Conservation (phyloP, 345 rosid genomes). For the Stellera chamaejasme region DNA sequence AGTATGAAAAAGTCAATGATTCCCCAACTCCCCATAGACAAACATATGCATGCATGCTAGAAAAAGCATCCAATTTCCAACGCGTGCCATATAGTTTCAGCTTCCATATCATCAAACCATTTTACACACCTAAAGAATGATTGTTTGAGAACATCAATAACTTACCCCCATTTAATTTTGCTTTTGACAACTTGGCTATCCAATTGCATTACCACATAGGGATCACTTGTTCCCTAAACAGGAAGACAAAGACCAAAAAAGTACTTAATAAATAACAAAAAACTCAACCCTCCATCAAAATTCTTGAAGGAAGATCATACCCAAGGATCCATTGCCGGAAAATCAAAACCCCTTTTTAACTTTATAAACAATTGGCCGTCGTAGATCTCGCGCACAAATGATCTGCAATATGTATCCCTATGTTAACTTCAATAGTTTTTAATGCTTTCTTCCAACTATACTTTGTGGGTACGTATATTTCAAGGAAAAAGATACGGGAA, state of each 20-base stretch:
- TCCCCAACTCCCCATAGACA: too few relatives aligned
- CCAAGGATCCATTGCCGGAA: conserved; percentile 98
- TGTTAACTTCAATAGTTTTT: not conserved
- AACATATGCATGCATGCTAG: too few relatives aligned
- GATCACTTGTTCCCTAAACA: conserved; percentile 81
- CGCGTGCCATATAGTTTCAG: too few relatives aligned
- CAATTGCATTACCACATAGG: conserved; percentile 76
- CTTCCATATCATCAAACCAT: too few relatives aligned
- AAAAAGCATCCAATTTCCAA: too few relatives aligned
- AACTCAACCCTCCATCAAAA: not conserved
- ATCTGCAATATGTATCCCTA: conserved; percentile 31
- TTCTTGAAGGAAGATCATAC: conserved; percentile 27
- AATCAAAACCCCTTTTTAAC: conserved; percentile 60
- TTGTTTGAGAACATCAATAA: not conserved
- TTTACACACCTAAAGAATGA: too few relatives aligned
- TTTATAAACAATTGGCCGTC: conserved; percentile 80
- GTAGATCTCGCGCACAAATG: conserved; percentile 71
- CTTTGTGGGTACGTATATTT: too few relatives aligned
- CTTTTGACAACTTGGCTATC: conserved; percentile 88
- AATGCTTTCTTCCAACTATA: too few relatives aligned
- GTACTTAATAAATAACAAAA: not conserved
- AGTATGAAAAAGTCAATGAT: too few relatives aligned
- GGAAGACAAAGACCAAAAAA: conserved; percentile 2
- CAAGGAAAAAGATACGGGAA: too few relatives aligned
- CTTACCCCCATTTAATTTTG: conserved; percentile 71